Conservation (phyloP, 1,284 basidiomycete species). For the Ustilago curta region DNA sequence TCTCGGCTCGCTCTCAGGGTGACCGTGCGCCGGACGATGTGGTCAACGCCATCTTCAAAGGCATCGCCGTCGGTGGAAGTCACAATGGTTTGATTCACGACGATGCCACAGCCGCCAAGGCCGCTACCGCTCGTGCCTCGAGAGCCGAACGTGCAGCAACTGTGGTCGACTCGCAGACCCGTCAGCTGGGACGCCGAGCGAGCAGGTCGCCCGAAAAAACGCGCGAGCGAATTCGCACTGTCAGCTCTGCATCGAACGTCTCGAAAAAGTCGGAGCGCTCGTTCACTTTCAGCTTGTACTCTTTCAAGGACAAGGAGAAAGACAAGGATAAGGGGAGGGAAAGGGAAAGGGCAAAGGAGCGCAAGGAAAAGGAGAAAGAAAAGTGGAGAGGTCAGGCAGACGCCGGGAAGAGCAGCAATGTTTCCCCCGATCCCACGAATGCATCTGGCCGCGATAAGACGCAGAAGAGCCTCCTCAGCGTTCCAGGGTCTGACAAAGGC, state of each 20-base stretch:
- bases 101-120: slow-evolving; percentile 12
- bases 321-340: slow-evolving; percentile 19
- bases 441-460: slow-evolving; percentile 6
- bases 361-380: slow-evolving; percentile 19
- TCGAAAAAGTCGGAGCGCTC: slow-evolving; percentile 48
- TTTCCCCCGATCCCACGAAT: slow-evolving; percentile 14
- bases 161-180: slow-evolving; percentile 5
- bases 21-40: slow-evolving; percentile 54
- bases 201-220: slow-evolving; percentile 19
- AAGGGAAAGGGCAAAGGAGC: slow-evolving; percentile 5
- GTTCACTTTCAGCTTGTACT: slow-evolving; percentile 31
- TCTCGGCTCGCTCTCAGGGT: slow-evolving; percentile 33
- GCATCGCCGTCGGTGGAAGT: slow-evolving; percentile 43
- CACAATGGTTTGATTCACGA: slow-evolving; percentile 16
- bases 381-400: slow-evolving; percentile 8
- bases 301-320: slow-evolving; percentile 31
- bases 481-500: slow-evolving; percentile 9
- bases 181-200: slow-evolving; percentile 6
- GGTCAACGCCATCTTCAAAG: slow-evolving; percentile 55
- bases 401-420: slow-evolving; percentile 9
- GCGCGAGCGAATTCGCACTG: slow-evolving; percentile 19
- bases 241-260: slow-evolving; percentile 27
- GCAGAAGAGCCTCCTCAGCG: slow-evolving; percentile 16
- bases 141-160: slow-evolving; percentile 9
- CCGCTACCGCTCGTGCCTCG: slow-evolving; percentile 4